Base-by-base conservation (phyloP, 768 basidiomycete genomes). In the Hydnomerulius pinastri region DNA sequence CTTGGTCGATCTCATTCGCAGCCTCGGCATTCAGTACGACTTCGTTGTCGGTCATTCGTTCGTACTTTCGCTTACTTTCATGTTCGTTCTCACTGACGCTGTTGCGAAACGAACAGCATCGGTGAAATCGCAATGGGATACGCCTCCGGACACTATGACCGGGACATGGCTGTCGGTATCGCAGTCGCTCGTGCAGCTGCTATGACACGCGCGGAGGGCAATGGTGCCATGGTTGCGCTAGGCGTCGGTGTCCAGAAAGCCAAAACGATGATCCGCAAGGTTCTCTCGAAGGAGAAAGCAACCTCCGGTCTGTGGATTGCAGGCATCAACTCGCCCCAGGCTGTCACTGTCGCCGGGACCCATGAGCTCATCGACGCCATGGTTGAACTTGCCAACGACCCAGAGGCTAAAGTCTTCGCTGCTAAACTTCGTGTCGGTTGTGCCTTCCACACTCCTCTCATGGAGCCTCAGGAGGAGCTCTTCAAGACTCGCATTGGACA, bases 111-210 rank as follows among this genome's bases (percentile, higher is more conserved):
- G 9, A 20, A 47, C 17, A 60, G 56, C 55, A 54, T 64, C n/a
- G 69, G 70, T 24, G 70, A 73, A 43, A 68, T 72, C 33, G 70
- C 67, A 4, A 72, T 71, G 61, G 62, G 68, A 35, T 73, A 73
- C 23, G 69, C 70, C 12, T 66, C 71, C 2, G 70, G 71, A 8
- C 64, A 72, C 20, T 67, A 67, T 32, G 60, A 71, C 36, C 70
- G 62, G 40, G 59, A 70, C 46, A 70, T 62, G 54, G 60, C 68
- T 2, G 27, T 72, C 28, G 70, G 65, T 30, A 59, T 71, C n/a
- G 70, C 70, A 10, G 59, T 64, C 10, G 70, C 68, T 13, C 70
- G 70, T 51, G 70, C 70, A 5, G 62, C 60, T n/a, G 67, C 71
- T 15, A 72, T 71, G 71, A 57, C 30, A n/a, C 40, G 60, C 15